Conservation (phyloP, 202 grass and related monocot species). For the Saccharum hybrid region DNA sequence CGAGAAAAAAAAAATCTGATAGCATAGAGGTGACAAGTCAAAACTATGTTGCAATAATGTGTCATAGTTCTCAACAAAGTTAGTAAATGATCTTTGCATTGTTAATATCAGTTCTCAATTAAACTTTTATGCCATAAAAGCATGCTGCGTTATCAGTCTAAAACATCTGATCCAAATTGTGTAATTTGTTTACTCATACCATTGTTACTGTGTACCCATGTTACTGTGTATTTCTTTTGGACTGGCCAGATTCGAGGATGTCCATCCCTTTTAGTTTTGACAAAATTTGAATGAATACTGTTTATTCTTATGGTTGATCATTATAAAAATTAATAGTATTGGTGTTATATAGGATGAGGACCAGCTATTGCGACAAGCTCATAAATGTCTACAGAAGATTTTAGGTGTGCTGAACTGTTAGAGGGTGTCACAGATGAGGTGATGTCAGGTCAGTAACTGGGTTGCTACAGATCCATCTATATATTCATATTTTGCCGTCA, state of each 20-base stretch:
- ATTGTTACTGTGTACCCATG: no score
- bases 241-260: no score
- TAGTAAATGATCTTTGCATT: neutral
- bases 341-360: constrained; percentile 54
- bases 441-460: constrained; percentile 49
- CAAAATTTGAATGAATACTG: no score
- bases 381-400: constrained; percentile 48
- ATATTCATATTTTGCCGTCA: neutral
- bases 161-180: no score
- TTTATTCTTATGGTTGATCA: no score
- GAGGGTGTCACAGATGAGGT: neutral
- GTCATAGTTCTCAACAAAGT: neutral
- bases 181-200: no score
- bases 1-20: no score
- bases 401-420: constrained; percentile 11
- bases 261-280: no score
- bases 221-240: no score
- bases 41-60: neutral
- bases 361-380: constrained; percentile 51
- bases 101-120: neutral
- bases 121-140: no score
- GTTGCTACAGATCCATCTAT: neutral
- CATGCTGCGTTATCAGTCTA: no score
- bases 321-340: constrained; percentile 10
- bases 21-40: neutral